Percentiles rank a stretch among this genome's conserved stretches.
Conservation (phyloP, 208 protist species). For the Acanthamoeba healyi region DNA sequence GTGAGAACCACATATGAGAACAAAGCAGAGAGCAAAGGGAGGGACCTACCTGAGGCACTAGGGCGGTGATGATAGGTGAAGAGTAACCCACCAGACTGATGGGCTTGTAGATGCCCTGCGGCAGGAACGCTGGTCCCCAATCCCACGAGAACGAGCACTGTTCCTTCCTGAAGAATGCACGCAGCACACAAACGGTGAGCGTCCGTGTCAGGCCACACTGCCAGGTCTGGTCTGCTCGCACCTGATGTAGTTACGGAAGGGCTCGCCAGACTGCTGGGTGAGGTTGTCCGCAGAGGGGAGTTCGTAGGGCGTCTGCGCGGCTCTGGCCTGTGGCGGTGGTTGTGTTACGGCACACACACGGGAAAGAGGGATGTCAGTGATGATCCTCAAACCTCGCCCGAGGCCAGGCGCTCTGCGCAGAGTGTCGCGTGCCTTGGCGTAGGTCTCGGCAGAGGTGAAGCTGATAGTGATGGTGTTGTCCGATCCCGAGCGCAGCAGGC, state of each 20-base stretch:
- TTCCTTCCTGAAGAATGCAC: slow-evolving; percentile 57
- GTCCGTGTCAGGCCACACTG: too few species aligned
- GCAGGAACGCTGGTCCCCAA: slow-evolving; percentile 71
- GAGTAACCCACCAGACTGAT: slow-evolving; percentile 41
- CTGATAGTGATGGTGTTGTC: neutral
- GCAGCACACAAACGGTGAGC: too few species aligned
- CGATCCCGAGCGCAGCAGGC: neutral
- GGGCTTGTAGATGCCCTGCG: slow-evolving; percentile 67
- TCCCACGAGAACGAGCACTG: slow-evolving; percentile 79
- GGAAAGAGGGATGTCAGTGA: neutral
- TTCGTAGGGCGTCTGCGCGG: slow-evolving; percentile 63
- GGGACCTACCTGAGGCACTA: neutral
- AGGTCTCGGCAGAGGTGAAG: slow-evolving; percentile 23
- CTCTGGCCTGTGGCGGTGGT: too few species aligned
- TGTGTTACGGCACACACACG: too few species aligned
- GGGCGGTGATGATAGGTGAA: neutral
- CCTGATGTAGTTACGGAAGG: slow-evolving; percentile 63
- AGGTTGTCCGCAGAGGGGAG: slow-evolving; percentile 33
- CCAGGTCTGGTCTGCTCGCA: too few species aligned
- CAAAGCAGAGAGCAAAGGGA: too few species aligned
- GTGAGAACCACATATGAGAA: too few species aligned
- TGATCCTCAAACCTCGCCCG: neutral
- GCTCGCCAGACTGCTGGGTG: slow-evolving; percentile 1
- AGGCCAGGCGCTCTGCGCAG: neutral
- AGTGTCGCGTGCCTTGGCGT: neutral